Evolutionary conservation across 2,329 filamentous ascomycete genomes (phyloP).

Genomic region (Calonectria montana): DNA sequence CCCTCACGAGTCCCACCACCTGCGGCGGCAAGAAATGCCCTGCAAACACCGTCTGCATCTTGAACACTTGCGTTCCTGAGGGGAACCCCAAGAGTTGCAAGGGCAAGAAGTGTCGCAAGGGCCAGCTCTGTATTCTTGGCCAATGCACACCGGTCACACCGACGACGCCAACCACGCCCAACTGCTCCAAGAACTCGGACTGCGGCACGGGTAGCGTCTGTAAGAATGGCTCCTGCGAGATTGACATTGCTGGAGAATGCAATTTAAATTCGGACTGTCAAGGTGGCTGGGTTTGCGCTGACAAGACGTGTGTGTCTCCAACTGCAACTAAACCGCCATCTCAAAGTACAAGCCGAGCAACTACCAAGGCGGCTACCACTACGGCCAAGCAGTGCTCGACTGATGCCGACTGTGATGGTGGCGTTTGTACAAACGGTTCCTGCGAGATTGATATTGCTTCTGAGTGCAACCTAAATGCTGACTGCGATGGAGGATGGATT

Average conservation of each 20-base stretch:
- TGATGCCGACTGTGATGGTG: neutral
- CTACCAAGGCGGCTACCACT: neutral
- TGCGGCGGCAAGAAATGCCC: conserved; percentile 25
- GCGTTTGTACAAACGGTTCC: neutral
- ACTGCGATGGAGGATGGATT: neutral
- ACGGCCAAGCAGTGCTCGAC: neutral
- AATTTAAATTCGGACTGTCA: neutral
- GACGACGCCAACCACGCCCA: neutral
- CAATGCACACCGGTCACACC: conserved; percentile 19
- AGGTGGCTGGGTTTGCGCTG: neutral
- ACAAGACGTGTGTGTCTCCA: neutral
- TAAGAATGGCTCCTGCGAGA: neutral
- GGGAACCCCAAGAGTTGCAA: conserved; percentile 23
- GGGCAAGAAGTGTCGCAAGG: neutral
- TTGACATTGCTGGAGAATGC: neutral
- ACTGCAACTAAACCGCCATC: neutral
- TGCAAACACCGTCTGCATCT: conserved; percentile 27
- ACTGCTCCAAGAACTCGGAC: neutral
- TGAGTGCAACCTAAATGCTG: neutral
- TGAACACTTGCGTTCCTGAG: conserved; percentile 22
- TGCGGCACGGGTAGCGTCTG: neutral
- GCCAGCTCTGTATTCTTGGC: conserved; percentile 29
- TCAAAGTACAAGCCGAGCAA: neutral
- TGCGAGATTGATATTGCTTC: neutral
- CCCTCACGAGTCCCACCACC: neutral